phyloP scores from a whole-genome alignment of 2,329 filamentous ascomycete species.

The Cladosporium cucumerinum region DNA sequence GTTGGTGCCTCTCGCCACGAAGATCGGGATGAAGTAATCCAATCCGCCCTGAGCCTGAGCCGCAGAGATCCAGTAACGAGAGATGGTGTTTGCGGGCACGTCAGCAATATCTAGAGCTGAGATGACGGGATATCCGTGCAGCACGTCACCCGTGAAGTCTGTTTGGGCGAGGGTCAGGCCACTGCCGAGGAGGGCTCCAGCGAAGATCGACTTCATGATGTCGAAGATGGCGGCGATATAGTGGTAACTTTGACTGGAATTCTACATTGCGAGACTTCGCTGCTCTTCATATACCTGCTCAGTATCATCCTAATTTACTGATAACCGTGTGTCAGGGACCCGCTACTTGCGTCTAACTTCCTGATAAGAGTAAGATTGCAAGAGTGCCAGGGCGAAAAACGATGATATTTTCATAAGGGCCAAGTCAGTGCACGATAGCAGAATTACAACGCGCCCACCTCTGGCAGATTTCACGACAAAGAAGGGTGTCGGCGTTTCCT shows the following conservation, averaged over 20 bases:
- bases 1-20: constrained; percentile 38
- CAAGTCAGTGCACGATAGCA: constrained; percentile 15
- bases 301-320: not conserved
- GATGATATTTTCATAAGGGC: not conserved
- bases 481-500: not conserved
- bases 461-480: not conserved
- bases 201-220: constrained; percentile 8
- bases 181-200: constrained; percentile 8
- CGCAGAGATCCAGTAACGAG: constrained; percentile 38
- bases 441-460: not conserved
- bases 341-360: not conserved
- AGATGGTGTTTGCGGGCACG: constrained; percentile 36
- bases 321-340: not conserved
- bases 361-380: constrained; percentile 7
- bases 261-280: not conserved
- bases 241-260: not conserved
- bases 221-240: not conserved
- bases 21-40: constrained; percentile 37
- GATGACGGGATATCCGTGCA: constrained; percentile 25
- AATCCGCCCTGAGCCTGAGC: constrained; percentile 40
- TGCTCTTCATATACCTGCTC: not conserved
- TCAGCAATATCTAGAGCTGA: constrained; percentile 34
- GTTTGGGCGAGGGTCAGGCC: constrained; percentile 16
- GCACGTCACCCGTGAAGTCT: constrained; percentile 22
- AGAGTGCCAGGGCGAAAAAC: constrained; percentile 1